Base-by-base conservation (phyloP, 2,329 filamentous ascomycete genomes). In the Pseudogymnoascus pannorum region DNA sequence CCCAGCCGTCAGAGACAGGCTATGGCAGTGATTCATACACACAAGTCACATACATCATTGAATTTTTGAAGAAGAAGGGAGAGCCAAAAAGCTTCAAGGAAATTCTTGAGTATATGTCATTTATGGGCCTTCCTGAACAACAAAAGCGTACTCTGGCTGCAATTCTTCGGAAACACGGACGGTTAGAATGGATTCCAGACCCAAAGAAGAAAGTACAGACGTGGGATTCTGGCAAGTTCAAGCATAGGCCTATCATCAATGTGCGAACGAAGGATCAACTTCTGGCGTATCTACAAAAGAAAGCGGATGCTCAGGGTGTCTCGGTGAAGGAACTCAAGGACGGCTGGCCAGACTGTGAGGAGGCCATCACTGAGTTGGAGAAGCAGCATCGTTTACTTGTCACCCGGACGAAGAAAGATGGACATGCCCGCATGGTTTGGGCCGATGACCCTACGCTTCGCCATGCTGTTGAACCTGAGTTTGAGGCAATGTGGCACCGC, bases 311-410 rank as follows among this genome's bases (percentile, higher is more conserved):
- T 1, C 86, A 88, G 66, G 91, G 91, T 11, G 84, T 97, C 60
- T 82, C 81, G 36, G 91, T 97, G 65, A 92, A 91, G 73, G 92
- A 97, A 69, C 82, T 99, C 64, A 96, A 96, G 75, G 94, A 99
- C 72, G 94, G 94, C 65, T 99, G 94, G 94, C 86, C 88, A 22
- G 87, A 88, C 68, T 95, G 91, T 70, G 86, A 92, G 64, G 83
- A 87, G 18, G 83, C 88, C 8, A 88, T 99, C 72, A 83, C 88
- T 65, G 80, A 84, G 67, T 81, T 99, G 59, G 93, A 97, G 77
- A 76, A 76, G 40, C 84, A 89, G 72, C 87, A 92, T 70, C 87
- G 88, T 73, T 81, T 97, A 51, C 81, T 97, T 35, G 91, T 97
- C 5, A 89, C 91, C 20, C 85, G 92, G 64, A 92, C 92, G 61